Evolutionary conservation across 129 eudicot species (phyloP), one percentile per base, ranked within the genome.

Genomic region (Sambucus nigra): DNA sequence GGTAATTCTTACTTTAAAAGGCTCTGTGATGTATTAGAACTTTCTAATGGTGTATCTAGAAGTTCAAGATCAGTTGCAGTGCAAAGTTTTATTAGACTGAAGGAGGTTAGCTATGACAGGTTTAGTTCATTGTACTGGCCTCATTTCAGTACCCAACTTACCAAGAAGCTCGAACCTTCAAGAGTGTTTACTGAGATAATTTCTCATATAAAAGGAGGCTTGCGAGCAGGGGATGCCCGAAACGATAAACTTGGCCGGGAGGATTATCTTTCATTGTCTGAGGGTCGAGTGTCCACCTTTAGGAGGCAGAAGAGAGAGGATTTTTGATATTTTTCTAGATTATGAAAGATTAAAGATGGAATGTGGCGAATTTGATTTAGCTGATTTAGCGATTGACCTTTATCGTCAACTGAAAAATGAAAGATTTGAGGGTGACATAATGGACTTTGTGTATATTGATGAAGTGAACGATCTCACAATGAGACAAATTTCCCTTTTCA

Each of bases 391-490:
- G 48, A 80, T 57, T 50, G 89, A 87, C 69, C 82, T 87, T 53
- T 86, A 87, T 72, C 58, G 26, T 17, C 69, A 94, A 16, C 77
- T 87, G 2, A 69, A 60, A 47, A 33, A 61, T 5, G 71, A 51
- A 44, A 70, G 61, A 22, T 74, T 73, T 31, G 51, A 38, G 13
- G 89, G 94, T 5, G 89, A 77, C 22, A 25, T 26, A 11, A 74
- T 87, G 78, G 86, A 87, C 45, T 80, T 79, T 63, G 94, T 83
- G 5, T 87, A 71, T 57, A 65, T 87, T 56, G 96, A 87, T 55
- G 96, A 87, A 70, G 94, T 87, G 6, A 94, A 87, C 60, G 96
- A 87, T 46, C 80, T 83, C 16, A 69, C 83, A 0, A 83, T 83
- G 79, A 66, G 81, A 16, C 96, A 87, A 53, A 80, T 87, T 46